Percentiles rank a stretch among this genome's conserved stretches.
phyloP scores from a whole-genome alignment of 192 early-diverging fungal species.

The Globomyces pollinis-pini region DNA sequence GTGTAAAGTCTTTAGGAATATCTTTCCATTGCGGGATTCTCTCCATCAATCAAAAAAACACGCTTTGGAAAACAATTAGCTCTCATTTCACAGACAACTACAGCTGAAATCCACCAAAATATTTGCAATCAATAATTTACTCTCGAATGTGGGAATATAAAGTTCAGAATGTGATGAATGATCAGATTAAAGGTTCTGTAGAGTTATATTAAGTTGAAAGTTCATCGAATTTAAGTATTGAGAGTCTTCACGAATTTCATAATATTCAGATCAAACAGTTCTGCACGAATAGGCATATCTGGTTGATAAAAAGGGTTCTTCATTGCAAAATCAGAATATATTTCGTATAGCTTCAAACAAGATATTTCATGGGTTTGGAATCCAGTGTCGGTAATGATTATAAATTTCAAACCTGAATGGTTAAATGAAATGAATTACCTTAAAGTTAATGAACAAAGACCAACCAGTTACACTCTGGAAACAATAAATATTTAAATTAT shows the following conservation, averaged over 20 bases:
- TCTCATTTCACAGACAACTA: too few relatives aligned
- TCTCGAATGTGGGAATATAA: too few relatives aligned
- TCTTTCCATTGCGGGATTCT: too few relatives aligned
- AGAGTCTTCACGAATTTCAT: slow-evolving; percentile 58
- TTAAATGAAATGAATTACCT: background rate
- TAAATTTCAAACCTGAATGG: slow-evolving; percentile 79
- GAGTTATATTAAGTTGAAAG: background rate
- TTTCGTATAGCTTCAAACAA: slow-evolving; percentile 66
- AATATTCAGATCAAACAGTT: slow-evolving; percentile 85
- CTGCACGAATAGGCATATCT: slow-evolving; percentile 97
- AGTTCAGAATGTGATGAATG: too few relatives aligned
- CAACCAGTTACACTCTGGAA: slow-evolving; percentile 87
- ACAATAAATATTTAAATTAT: slow-evolving; percentile 85
- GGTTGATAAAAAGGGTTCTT: slow-evolving; percentile 98
- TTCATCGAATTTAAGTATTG: too few relatives aligned
- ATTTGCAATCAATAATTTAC: too few relatives aligned
- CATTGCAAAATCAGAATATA: slow-evolving; percentile 95
- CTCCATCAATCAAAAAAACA: too few relatives aligned
- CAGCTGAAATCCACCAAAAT: too few relatives aligned
- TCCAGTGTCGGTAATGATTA: slow-evolving; percentile 77
- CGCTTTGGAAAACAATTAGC: too few relatives aligned
- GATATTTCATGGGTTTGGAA: slow-evolving; percentile 61
- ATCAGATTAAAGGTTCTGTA: too few relatives aligned
- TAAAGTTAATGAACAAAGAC: background rate
- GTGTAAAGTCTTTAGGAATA: too few relatives aligned